These are phyloP conservation scores for Panicum hallii DNA, from an alignment of 202 grass and related monocot genomes.

Conservation along the genomic window DNA sequence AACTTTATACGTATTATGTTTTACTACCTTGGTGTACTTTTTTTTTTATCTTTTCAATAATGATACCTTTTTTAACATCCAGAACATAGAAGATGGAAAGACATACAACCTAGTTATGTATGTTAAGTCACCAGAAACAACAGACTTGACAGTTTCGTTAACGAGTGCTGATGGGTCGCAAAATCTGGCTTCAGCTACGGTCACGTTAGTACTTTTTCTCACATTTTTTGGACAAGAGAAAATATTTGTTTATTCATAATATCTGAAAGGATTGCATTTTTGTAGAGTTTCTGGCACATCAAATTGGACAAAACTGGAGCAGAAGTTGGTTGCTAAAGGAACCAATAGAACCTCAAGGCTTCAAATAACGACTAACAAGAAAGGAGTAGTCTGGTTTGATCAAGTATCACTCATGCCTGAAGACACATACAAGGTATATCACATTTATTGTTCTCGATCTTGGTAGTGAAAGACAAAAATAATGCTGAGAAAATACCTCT, in stretches of 20 bases:
- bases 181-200: conserved; percentile 62
- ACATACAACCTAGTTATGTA: conserved; percentile 82
- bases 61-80: conserved; percentile 48
- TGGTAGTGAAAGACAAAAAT: conserved; percentile 10
- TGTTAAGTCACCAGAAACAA: conserved; percentile 61
- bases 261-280: conserved; percentile 16
- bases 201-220: conserved; percentile 62
- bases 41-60: conserved; percentile 33
- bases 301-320: conserved; percentile 87
- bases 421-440: conserved; percentile 91
- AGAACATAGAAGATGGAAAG: conserved; percentile 94
- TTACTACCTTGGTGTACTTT: background rate
- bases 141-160: conserved; percentile 67
- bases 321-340: conserved; percentile 63
- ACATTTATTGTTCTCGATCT: background rate
- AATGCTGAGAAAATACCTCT: background rate
- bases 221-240: background rate
- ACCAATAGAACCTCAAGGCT: conserved; percentile 72
- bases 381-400: conserved; percentile 90
- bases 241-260: conserved; percentile 14
- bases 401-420: conserved; percentile 95
- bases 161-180: conserved; percentile 70
- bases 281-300: conserved; percentile 71
- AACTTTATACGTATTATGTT: conserved; percentile 1
- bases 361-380: conserved; percentile 81